Base-by-base conservation (phyloP, 73 alveolate species). In the Urostyla sp. region DNA sequence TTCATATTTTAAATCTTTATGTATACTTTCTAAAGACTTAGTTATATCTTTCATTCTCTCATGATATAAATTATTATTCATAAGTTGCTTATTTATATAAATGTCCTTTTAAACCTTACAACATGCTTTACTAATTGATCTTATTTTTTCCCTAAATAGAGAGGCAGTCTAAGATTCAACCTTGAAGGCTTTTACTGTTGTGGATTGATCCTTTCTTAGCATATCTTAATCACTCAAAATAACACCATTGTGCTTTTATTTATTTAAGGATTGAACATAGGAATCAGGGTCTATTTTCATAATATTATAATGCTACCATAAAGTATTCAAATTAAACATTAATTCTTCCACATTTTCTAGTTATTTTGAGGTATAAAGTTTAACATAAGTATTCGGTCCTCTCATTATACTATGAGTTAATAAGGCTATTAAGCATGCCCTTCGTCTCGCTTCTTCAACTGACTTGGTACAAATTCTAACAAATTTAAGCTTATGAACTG, bases 371-470 rank as follows among this genome's bases (percentile, higher is more conserved):
- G 79, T 63, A 38, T 43, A 63, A 27, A 40, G 5, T 31, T 63
- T 63, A 6, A 63, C 79, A 63, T 43, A 63, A 15, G 36, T 44
- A 38, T 63, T 43, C 21, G 58, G 60, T 6, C 79, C 79, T 43
- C 79, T 63, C 79, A 63, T 63, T 10, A 63, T 28, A 23, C 79
- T 63, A 32, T 77, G 61, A 13, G 81, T 59, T 36, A 40, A 4
- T 13, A 77, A 52, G 1, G 80, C 89, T 18, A 77, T 11, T 2
- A 77, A 28, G 0, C 37, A 72, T 5, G 80, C 89, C 61, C 89
- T 57, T 60, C 89, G 58, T 31, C 75, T 59, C 0, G 89, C 89
- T 45, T 77, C 89, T 60, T 77, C 89, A 40, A 77, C 77, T 5
- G 81, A 57, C 11, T 23, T 21, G 46, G 58, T 59, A 15, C 50